phyloP scores from a whole-genome alignment of 495 filamentous ascomycete genomes.

The Talaromyces ruber region DNA sequence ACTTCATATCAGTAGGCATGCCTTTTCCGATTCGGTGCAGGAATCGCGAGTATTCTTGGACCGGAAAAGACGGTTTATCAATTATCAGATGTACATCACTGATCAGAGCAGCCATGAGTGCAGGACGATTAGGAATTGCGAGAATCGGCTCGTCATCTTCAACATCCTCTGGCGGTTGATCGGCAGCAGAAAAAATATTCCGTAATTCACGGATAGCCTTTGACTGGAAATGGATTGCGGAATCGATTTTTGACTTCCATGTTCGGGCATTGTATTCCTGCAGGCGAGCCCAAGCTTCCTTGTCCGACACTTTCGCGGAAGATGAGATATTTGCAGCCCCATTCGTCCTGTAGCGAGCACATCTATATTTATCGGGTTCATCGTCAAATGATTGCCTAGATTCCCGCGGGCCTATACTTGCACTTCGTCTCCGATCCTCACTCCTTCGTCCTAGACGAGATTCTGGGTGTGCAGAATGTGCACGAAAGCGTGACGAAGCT shows the following conservation, averaged over 20 bases:
- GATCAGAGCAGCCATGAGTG: slow-evolving; percentile 69
- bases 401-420: slow-evolving; percentile 37
- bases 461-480: slow-evolving; percentile 40
- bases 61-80: slow-evolving; percentile 88
- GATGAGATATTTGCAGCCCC: slow-evolving; percentile 59
- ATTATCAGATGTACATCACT: slow-evolving; percentile 79
- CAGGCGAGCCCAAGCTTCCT: slow-evolving; percentile 66
- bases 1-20: slow-evolving; percentile 85
- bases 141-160: slow-evolving; percentile 81
- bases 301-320: slow-evolving; percentile 57
- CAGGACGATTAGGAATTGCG: slow-evolving; percentile 77
- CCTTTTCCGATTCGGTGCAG: slow-evolving; percentile 88
- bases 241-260: slow-evolving; percentile 90
- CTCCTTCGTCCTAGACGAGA: slow-evolving; percentile 34
- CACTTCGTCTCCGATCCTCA: slow-evolving; percentile 41
- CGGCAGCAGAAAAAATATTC: slow-evolving; percentile 70
- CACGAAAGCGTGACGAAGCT: slow-evolving; percentile 40
- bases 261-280: slow-evolving; percentile 75
- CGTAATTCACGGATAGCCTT: slow-evolving; percentile 71
- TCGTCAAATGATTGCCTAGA: slow-evolving; percentile 3
- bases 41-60: slow-evolving; percentile 71
- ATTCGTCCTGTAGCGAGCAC: slow-evolving; percentile 72
- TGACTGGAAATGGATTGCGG: slow-evolving; percentile 57
- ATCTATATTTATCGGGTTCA: slow-evolving; percentile 19
- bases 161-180: slow-evolving; percentile 71